Evolutionary conservation across 306 rosid genomes (phyloP).

Genomic region (Castanea crenata): DNA sequence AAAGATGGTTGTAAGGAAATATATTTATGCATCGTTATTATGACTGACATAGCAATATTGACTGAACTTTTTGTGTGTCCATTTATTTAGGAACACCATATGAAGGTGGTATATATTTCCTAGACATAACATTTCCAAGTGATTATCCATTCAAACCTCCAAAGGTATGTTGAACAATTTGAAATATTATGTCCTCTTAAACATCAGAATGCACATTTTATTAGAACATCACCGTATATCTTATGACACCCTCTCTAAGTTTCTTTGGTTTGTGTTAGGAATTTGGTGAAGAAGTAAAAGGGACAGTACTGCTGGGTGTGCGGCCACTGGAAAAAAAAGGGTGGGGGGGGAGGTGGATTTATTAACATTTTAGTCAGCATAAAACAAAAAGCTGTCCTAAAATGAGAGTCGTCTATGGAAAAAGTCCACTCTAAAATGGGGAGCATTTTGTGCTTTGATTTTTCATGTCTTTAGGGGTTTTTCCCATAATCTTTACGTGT

Average conservation of each 20-base stretch:
- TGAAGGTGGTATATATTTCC: conserved; percentile 84
- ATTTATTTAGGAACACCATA: conserved; percentile 71
- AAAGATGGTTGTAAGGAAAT: neutral
- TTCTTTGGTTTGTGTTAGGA: too few relatives aligned
- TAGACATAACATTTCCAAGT: conserved; percentile 66
- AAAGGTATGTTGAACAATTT: conserved; percentile 38
- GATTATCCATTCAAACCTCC: conserved; percentile 95
- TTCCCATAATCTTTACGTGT: neutral
- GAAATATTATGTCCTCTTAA: neutral
- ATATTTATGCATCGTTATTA: neutral
- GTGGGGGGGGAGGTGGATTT: too few relatives aligned
- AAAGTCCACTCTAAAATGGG: too few relatives aligned
- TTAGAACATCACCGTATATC: neutral
- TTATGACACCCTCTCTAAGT: neutral
- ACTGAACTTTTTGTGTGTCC: conserved; percentile 5
- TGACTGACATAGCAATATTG: conserved; percentile 10
- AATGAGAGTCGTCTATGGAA: too few relatives aligned
- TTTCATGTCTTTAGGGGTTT: too few relatives aligned
- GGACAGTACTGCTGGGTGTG: too few relatives aligned
- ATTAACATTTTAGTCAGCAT: too few relatives aligned
- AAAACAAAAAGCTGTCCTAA: too few relatives aligned
- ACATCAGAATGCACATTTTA: neutral
- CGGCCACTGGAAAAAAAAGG: too few relatives aligned
- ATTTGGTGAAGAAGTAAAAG: too few relatives aligned
- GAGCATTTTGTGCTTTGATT: too few relatives aligned